phyloP scores from a whole-genome alignment of 352 stramenopile species.

The Globisporangium nagaii region DNA sequence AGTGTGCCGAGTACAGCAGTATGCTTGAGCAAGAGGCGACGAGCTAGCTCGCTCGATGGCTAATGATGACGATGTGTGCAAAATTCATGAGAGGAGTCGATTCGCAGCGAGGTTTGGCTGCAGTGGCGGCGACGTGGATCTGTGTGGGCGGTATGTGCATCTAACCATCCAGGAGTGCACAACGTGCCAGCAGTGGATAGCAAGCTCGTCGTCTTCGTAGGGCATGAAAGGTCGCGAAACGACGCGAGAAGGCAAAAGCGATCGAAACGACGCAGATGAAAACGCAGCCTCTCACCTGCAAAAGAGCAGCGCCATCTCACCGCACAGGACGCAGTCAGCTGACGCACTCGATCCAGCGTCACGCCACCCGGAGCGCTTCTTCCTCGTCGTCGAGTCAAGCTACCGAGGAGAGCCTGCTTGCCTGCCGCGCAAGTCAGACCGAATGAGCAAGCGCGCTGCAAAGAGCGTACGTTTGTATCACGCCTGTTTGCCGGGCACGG shows the following conservation, averaged over 20 bases:
- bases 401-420: background rate
- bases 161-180: too few species aligned
- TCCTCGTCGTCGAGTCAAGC: too few species aligned
- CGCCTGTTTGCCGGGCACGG: too few species aligned
- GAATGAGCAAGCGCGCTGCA: slow-evolving; percentile 44
- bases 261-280: slow-evolving; percentile 5
- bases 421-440: background rate
- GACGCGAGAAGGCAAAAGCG: slow-evolving; percentile 16
- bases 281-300: background rate
- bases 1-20: background rate
- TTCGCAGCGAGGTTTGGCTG: background rate
- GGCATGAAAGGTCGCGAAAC: slow-evolving; percentile 44
- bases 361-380: too few species aligned
- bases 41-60: background rate
- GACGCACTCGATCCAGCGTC: background rate
- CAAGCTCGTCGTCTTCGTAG: too few species aligned
- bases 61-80: slow-evolving; percentile 1
- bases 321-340: background rate
- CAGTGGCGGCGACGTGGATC: too few species aligned
- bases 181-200: too few species aligned
- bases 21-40: slow-evolving; percentile 1
- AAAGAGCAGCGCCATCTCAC: background rate
- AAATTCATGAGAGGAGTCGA: background rate
- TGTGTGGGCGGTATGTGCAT: too few species aligned
- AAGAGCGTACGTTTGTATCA: slow-evolving; percentile 32